Conservation (phyloP, 495 filamentous ascomycete genomes). For the Aspergillus campestris region DNA sequence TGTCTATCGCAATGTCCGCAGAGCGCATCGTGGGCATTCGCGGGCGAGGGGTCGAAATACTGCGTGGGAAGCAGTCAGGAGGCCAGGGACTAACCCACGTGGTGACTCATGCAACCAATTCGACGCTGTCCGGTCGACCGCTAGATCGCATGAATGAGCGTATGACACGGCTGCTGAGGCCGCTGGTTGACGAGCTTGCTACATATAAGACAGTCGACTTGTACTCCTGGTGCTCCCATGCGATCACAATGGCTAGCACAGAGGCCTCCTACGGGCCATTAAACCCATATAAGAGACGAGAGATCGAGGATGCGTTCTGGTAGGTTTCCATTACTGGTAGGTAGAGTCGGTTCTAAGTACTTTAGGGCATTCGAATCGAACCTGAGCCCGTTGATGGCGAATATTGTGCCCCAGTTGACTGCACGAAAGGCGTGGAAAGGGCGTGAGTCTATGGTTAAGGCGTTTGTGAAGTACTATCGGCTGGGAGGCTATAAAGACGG, state of each 20-base stretch:
- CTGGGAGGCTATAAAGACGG: slow-evolving; percentile 20
- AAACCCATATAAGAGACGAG: slow-evolving; percentile 39
- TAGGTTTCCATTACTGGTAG: no score
- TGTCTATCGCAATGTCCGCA: slow-evolving; percentile 14
- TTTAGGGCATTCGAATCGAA: slow-evolving; percentile 36
- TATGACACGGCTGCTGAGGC: slow-evolving; percentile 14
- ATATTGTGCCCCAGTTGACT: slow-evolving; percentile 27
- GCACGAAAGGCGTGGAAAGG: slow-evolving; percentile 32
- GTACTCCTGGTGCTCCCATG: slow-evolving; percentile 31
- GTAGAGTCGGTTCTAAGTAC: no score
- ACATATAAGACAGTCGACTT: slow-evolving; percentile 11
- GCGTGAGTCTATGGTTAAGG: slow-evolving; percentile 24
- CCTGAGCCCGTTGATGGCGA: slow-evolving; percentile 24
- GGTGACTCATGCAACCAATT: slow-evolving; percentile 16
- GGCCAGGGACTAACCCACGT: slow-evolving; percentile 12
- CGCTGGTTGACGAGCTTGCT: slow-evolving; percentile 13
- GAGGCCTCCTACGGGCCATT: slow-evolving; percentile 39
- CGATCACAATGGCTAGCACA: slow-evolving; percentile 42
- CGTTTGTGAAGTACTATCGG: slow-evolving; percentile 35
- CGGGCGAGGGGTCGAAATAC: slow-evolving; percentile 6
- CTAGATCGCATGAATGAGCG: slow-evolving; percentile 22
- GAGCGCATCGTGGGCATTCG: slow-evolving; percentile 14
- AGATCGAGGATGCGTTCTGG: slow-evolving; percentile 37
- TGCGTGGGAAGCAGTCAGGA: slow-evolving; percentile 10
- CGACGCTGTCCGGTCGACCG: slow-evolving; percentile 15